Base-by-base conservation (phyloP, 2,329 filamentous ascomycete species). In the Orbilia brochopaga region DNA sequence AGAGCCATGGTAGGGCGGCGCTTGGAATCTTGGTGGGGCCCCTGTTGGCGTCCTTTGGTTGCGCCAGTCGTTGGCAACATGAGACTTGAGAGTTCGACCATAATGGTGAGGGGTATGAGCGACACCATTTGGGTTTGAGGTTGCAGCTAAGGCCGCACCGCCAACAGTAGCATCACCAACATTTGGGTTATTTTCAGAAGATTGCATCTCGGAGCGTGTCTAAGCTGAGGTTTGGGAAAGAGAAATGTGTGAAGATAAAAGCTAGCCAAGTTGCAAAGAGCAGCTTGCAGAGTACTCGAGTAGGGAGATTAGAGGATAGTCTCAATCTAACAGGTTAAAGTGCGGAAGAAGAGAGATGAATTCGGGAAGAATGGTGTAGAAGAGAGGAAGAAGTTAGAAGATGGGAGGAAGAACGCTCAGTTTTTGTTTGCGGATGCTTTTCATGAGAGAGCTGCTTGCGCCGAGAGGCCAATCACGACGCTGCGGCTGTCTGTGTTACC, bases 1-100 rank as follows among this genome's bases (percentile, higher is more conserved):
- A 27, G 15, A 27, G 2, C 21, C 30, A 35, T 15, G 4, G 15
- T 42, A 24, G 35, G 17, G 7, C 4, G 32, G 8, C 6, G n/a
- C 2, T 52, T 61, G 23, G 21, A 15, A 15, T 48, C 32, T 27
- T 56, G 44, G 13, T 40, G 27, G 17, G 40, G 44, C 44, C 42
- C 44, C 4, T 17, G 58, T n/a, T 50, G 40, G 40, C 19, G 30
- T 32, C 46, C 32, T 53, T 27, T 24, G 52, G 23, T 69, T 32
- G 37, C 58, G 54, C 46, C 53, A 56, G 27, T 62, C 42, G 27
- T 4, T 17, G 8, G 17, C 32, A n/a, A 24, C n/a, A 5, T 42
- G 52, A 13, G 60, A 51, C 17, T 51, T 50, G 17, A 50, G 40
- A 27, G 40, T n/a, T 21, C 17, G 23, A 19, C 27, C 24, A 37